A percentile compares a stretch with the other conserved stretches of the same genome.
These are phyloP conservation scores for Dunaliella sp. DNA, from an alignment of 139 green algal genomes.

Conservation along the genomic window DNA sequence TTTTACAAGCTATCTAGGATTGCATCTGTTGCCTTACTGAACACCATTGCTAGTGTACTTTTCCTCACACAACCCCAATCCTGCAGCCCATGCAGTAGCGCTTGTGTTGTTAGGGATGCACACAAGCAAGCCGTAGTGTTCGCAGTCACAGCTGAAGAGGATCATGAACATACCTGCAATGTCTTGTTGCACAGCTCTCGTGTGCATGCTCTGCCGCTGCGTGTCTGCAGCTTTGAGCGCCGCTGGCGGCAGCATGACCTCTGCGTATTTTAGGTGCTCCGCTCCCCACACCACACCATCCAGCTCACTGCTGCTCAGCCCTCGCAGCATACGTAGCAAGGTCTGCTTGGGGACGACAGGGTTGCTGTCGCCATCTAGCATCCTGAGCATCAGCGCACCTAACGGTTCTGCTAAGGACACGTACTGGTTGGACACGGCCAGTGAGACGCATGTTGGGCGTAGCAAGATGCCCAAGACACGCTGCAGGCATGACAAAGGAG, in stretches of 20 bases:
- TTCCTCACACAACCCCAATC: too few species aligned
- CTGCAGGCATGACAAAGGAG: too few species aligned
- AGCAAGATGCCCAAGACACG: conserved; percentile 21
- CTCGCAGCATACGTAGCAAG: neutral
- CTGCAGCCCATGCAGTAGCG: too few species aligned
- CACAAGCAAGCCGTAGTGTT: too few species aligned
- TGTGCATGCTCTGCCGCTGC: neutral
- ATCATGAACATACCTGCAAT: too few species aligned
- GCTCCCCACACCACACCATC: neutral
- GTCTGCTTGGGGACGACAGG: neutral
- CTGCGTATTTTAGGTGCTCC: neutral
- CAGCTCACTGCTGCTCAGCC: neutral
- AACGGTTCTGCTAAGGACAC: conserved; percentile 15
- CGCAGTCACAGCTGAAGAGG: too few species aligned
- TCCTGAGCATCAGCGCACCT: conserved; percentile 13
- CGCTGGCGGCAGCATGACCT: neutral
- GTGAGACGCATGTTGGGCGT: conserved; percentile 18
- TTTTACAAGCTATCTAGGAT: too few species aligned
- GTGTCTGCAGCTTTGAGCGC: neutral
- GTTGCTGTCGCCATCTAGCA: too few species aligned
- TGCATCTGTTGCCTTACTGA: too few species aligned
- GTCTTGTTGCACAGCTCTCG: too few species aligned
- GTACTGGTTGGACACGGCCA: conserved; percentile 24
- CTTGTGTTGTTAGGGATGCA: too few species aligned
- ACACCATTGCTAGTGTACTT: too few species aligned